phyloP scores from a whole-genome alignment of 352 stramenopile genomes.

The Pilasporangium apinafurcum region DNA sequence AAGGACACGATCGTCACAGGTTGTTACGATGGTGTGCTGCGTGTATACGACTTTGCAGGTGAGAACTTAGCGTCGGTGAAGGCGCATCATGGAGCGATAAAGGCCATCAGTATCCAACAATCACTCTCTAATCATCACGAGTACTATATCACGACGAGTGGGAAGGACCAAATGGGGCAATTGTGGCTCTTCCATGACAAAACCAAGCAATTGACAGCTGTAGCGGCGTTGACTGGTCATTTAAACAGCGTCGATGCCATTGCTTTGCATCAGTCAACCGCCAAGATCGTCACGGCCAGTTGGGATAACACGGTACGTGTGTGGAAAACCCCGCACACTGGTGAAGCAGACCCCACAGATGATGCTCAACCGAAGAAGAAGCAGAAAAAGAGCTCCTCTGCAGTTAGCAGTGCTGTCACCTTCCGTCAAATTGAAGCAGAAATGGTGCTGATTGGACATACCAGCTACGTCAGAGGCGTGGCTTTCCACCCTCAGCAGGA shows the following conservation, averaged over 20 bases:
- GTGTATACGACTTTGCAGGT: conserved; percentile 57
- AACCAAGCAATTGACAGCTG: conserved; percentile 28
- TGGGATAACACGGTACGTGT: conserved; percentile 86
- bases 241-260: conserved; percentile 80
- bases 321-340: conserved; percentile 28
- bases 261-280: conserved; percentile 15
- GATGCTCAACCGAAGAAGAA: conserved; percentile 55
- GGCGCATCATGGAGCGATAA: conserved; percentile 74
- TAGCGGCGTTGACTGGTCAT: conserved; percentile 61
- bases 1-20: conserved; percentile 61
- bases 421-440: conserved; percentile 71
- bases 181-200: conserved; percentile 46
- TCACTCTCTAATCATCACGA: conserved; percentile 24
- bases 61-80: conserved; percentile 57
- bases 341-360: conserved; percentile 4
- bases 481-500: conserved; percentile 56
- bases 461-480: conserved; percentile 68
- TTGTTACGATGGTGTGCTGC: conserved; percentile 83
- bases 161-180: conserved; percentile 73
- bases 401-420: conserved; percentile 21
- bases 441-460: conserved; percentile 73
- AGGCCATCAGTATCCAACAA: conserved; percentile 42
- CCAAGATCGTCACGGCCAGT: conserved; percentile 58
- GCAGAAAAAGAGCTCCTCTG: conserved; percentile 39
- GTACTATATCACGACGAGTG: conserved; percentile 64